These are phyloP conservation scores for Annulohypoxylon truncatum DNA, from an alignment of 2,329 filamentous ascomycete genomes.

Conservation along the genomic window DNA sequence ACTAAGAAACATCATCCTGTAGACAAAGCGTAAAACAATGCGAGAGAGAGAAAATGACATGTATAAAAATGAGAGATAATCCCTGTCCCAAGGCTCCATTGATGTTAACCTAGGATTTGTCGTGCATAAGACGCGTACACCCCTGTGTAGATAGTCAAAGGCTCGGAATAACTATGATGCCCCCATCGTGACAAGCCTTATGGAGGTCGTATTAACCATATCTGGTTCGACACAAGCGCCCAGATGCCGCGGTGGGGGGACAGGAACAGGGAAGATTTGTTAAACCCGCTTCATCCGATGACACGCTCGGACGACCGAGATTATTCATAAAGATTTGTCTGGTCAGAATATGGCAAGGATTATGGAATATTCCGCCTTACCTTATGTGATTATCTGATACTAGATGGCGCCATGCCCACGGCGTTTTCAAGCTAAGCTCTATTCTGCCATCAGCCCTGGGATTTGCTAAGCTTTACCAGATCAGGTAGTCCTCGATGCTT, in stretches of 20 bases:
- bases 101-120: slow-evolving; percentile 21
- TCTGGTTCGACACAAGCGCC: neutral
- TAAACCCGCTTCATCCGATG: slow-evolving; percentile 13
- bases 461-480: neutral
- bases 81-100: slow-evolving; percentile 1
- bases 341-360: slow-evolving; percentile 7
- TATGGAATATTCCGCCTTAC: slow-evolving; percentile 1
- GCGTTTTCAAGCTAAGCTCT: neutral
- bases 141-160: neutral
- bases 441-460: neutral
- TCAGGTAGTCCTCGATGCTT: neutral
- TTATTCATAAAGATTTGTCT: neutral
- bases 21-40: neutral
- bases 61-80: neutral
- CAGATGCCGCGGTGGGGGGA: neutral
- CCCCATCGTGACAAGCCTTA: neutral
- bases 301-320: slow-evolving; percentile 10
- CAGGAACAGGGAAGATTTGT: neutral
- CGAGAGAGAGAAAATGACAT: neutral
- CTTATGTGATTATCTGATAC: neutral
- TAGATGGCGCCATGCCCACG: slow-evolving; percentile 10
- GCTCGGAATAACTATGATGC: slow-evolving; percentile 23
- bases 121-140: slow-evolving; percentile 12
- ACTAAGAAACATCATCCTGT: neutral
- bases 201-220: neutral